Evolutionary conservation across 768 basidiomycete genomes (phyloP).

Genomic region (Solioccasus polychromus): DNA sequence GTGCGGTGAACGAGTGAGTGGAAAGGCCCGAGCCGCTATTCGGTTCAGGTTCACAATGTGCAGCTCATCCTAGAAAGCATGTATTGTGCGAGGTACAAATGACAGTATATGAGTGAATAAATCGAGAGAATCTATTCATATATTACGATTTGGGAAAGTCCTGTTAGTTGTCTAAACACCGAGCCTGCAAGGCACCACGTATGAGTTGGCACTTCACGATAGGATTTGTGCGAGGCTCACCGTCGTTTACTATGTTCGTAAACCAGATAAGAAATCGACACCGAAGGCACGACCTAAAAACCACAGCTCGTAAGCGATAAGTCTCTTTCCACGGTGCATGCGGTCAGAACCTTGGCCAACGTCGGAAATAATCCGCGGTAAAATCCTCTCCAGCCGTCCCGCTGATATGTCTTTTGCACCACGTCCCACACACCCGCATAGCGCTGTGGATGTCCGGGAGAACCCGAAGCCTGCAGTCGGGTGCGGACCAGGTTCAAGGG

Average conservation of each 20-base stretch:
- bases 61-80: conserved; percentile 15
- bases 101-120: conserved; percentile 25
- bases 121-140: conserved; percentile 24
- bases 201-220: conserved; percentile 1
- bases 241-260: conserved; percentile 84
- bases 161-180: conserved; percentile 46
- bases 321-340: background rate
- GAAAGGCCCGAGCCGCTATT: background rate
- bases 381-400: conserved; percentile 92
- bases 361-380: conserved; percentile 92
- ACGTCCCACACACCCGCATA: conserved; percentile 92
- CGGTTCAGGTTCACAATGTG: conserved; percentile 7
- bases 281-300: conserved; percentile 84
- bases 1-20: background rate
- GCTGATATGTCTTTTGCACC: conserved; percentile 68
- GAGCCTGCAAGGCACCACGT: conserved; percentile 40
- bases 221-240: conserved; percentile 37
- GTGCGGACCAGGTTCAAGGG: conserved; percentile 91
- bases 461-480: conserved; percentile 93
- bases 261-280: conserved; percentile 95
- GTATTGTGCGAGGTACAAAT: conserved; percentile 27
- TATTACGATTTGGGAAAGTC: conserved; percentile 14
- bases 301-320: conserved; percentile 2
- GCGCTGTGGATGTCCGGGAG: conserved; percentile 87
- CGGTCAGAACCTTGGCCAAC: conserved; percentile 78